Conservation (phyloP, 768 basidiomycete species). For the Leucocoprinus sp. region DNA sequence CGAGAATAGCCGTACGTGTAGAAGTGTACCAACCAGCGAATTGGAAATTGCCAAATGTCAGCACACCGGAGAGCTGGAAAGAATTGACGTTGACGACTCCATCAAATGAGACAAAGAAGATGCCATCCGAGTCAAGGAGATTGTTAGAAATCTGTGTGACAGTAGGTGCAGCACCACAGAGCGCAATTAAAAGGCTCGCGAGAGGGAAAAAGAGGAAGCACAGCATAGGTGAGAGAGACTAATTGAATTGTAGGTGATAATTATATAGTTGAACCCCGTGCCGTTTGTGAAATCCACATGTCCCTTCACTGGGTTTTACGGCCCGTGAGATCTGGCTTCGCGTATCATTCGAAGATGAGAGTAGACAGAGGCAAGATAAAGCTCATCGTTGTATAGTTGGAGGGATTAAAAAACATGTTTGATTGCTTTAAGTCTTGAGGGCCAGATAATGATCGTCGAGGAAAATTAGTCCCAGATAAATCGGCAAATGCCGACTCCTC, state of each 20-base stretch:
- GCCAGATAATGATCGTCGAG: too few species aligned
- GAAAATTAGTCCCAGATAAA: too few species aligned
- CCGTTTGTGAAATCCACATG: background rate
- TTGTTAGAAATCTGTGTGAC: conserved; percentile 32
- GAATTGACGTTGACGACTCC: conserved; percentile 41
- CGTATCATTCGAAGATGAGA: too few species aligned
- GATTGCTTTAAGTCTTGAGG: too few species aligned
- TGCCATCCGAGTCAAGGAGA: conserved; percentile 29
- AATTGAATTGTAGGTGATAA: background rate
- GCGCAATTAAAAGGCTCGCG: conserved; percentile 9
- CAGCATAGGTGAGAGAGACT: background rate
- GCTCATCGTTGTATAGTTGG: too few species aligned
- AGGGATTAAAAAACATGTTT: too few species aligned
- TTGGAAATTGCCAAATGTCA: conserved; percentile 32
- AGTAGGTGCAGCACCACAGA: conserved; percentile 27
- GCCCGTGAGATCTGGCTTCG: conserved; percentile 5
- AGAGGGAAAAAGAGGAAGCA: conserved; percentile 10
- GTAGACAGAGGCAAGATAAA: too few species aligned
- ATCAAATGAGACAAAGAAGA: conserved; percentile 39
- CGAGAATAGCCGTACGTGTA: conserved; percentile 29
- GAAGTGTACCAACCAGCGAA: conserved; percentile 41
- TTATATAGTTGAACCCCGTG: conserved; percentile 1
- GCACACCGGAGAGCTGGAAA: conserved; percentile 35
- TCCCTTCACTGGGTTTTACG: background rate
- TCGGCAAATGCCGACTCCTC: too few species aligned